Conservation (phyloP, 2,329 filamentous ascomycete species). For the Geosmithia flava region DNA sequence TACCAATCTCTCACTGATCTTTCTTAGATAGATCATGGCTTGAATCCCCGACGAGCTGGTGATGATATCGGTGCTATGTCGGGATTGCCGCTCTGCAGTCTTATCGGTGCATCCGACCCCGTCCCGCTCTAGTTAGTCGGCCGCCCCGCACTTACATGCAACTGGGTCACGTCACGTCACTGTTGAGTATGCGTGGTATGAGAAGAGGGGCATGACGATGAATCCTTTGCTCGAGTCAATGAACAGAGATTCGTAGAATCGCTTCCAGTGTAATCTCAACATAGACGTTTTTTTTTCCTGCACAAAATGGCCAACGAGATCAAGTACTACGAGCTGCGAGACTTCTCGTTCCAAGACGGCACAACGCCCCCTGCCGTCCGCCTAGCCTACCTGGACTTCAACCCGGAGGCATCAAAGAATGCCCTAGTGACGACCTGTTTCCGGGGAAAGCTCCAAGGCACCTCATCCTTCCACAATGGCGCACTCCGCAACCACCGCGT, state of each 20-base stretch:
- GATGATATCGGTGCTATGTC: background rate
- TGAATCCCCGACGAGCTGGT: background rate
- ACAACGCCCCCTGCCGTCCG: conserved; percentile 13
- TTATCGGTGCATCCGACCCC: background rate
- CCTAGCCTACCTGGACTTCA: conserved; percentile 14
- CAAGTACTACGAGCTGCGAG: conserved; percentile 17
- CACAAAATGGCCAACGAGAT: background rate
- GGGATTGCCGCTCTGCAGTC: background rate
- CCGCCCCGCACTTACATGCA: background rate
- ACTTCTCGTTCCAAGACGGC: conserved; percentile 21
- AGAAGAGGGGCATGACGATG: background rate
- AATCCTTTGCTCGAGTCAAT: background rate
- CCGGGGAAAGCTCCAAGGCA: conserved; percentile 34
- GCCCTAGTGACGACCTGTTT: conserved; percentile 43
- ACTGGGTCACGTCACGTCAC: background rate
- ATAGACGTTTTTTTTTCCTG: background rate
- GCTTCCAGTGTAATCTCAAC: too few relatives aligned
- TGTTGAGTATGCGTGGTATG: background rate
- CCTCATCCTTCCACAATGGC: conserved; percentile 30
- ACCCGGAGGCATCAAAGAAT: conserved; percentile 17
- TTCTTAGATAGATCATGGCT: background rate
- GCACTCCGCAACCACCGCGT: conserved; percentile 28
- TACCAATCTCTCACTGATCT: background rate
- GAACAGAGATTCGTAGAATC: too few relatives aligned
- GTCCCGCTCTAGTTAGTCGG: background rate